Percentiles rank a stretch among this genome's conserved stretches.
phyloP scores from a whole-genome alignment of 306 rosid species.

The Dalbergia oliveri region DNA sequence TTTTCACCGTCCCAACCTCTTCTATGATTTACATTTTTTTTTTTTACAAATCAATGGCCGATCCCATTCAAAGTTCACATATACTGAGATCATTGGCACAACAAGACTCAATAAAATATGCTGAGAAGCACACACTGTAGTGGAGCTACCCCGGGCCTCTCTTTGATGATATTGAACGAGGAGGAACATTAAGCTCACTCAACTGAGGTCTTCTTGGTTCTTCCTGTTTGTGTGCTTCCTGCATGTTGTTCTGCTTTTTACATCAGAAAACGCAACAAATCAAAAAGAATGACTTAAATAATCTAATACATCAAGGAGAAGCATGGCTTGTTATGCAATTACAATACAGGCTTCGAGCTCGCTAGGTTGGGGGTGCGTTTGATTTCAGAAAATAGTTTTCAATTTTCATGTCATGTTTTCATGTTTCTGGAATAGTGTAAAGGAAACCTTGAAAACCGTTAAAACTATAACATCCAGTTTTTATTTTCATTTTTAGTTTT shows the following conservation, averaged over 20 bases:
- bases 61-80: slow-evolving; percentile 55
- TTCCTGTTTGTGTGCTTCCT: slow-evolving; percentile 67
- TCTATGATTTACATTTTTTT: slow-evolving; percentile 79
- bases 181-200: slow-evolving; percentile 59
- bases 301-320: neutral
- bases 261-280: slow-evolving; percentile 20
- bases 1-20: slow-evolving; percentile 64
- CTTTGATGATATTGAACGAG: slow-evolving; percentile 60
- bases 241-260: slow-evolving; percentile 35
- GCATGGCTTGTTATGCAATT: too few species aligned
- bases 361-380: too few species aligned
- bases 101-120: slow-evolving; percentile 47
- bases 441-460: too few species aligned
- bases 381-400: too few species aligned
- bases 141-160: slow-evolving; percentile 65
- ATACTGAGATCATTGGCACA: slow-evolving; percentile 53
- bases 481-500: too few species aligned
- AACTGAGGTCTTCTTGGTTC: slow-evolving; percentile 55
- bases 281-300: neutral
- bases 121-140: slow-evolving; percentile 40
- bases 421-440: too few species aligned
- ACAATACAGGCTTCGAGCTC: too few species aligned
- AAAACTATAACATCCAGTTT: too few species aligned
- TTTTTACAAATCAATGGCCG: slow-evolving; percentile 74
- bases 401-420: too few species aligned